Base-by-base conservation (phyloP, 495 filamentous ascomycete species). In the Tirmania nivea region DNA sequence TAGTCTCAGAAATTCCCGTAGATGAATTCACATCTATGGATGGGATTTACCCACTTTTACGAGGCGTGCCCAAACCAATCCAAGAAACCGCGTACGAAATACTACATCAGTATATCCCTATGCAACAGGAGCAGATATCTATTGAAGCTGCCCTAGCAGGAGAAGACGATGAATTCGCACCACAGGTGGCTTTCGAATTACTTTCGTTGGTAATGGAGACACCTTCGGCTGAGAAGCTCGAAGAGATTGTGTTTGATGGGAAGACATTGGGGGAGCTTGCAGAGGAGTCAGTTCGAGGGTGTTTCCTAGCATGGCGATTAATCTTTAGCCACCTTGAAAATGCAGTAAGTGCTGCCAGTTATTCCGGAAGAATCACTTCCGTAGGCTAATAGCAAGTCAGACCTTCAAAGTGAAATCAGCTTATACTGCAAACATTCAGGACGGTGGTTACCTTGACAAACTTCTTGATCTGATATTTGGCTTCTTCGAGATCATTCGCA, bases 251-350 rank as follows among this genome's bases (percentile, higher is more conserved):
- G 1, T 63, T 73, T 12, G 67, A 70, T 17, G 58, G 59, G 72
- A 71, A 49, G 56, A 68, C 1, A 71, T 71, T 11, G 71, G 73
- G 35, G 55, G 65, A 0, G 68, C 79, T 62, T 52, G 68, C 56
- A 51, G 39, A 45, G 39, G 39, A 19, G 5, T 74, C 59, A 1
- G 59, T 78, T 45, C 73, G 83, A 49, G 78, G 79, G 6, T 99
- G 94, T 63, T 73, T 96, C n/a, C 69, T 94, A 31, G 83, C 86
- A 42, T 96, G 90, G 90, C 76, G 85, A 54, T 69, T 96, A 12
- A 76, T 94, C 3, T 95, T 93, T 62, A 86, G 90, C 59, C 82
- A 87, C 55, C 90, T 90, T 63, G 69, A 73, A 50, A 78, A 80
- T 47, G 78, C 87, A 7, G 76, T 78, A 74, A 59, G 74, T 63